Base-by-base conservation (phyloP, 2,329 filamentous ascomycete genomes). In the Cercospora brassicicola region DNA sequence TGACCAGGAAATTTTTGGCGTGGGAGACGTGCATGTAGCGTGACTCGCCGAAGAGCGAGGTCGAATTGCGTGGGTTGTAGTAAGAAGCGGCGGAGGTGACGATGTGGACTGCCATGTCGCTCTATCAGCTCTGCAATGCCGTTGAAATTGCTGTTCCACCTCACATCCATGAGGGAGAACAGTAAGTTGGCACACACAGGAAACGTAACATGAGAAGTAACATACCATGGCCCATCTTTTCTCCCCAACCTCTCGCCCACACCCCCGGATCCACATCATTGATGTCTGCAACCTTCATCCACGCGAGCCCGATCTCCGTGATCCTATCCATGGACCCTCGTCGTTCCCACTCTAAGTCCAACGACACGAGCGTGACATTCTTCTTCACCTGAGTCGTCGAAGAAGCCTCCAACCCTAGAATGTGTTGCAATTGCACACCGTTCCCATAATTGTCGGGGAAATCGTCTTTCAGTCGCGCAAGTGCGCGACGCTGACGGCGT, bases 201-300 rank as follows among this genome's bases (percentile, higher is more conserved):
- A n/a, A 42, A 42, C 15, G 15, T 1, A n/a, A 42, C 15, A 42
- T n/a, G 36, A 7, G 28, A n/a, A 18, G 15, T 15, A 33, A 15
- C 53, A n/a, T 53, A 68, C 67, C 57, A 59, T 68, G 67, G n/a
- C 65, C n/a, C 67, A 68, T 68, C 59, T 63, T 65, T 5, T 48
- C 48, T 10, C 48, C n/a, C 66, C 66, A 65, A 10, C 51, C 48
- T 15, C 20, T 51, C 2, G 31, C 26, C 23, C 51, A 63, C 6
- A 57, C n/a, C 3, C 66, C 66, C 15, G 59, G 64, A 26, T 55
- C 28, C 20, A 30, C 15, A 23, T 28, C 59, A 9, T 23, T 20
- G 15, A 68, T 45, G 20, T 68, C 51, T 33, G 15, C 20, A 4
- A 60, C 51, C 10, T 26, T 57, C 59, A 68, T n/a, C 10, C 57